These are phyloP conservation scores for Trifolium fragiferum DNA, from an alignment of 306 rosid genomes.

Conservation along the genomic window DNA sequence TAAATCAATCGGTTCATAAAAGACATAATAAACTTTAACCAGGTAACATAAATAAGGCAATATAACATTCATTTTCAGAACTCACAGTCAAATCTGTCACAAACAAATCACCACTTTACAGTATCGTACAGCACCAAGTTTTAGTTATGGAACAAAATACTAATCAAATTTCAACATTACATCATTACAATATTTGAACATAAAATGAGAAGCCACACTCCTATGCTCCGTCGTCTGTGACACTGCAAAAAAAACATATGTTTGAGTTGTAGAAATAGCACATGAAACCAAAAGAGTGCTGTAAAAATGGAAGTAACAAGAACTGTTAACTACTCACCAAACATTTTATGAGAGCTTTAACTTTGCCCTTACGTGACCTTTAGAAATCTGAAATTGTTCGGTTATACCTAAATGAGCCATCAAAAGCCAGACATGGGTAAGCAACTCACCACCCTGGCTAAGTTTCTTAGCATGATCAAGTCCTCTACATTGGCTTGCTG, in stretches of 20 bases:
- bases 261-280: too few species aligned
- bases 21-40: neutral
- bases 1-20: neutral
- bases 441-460: conserved; percentile 11
- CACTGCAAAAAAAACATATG: too few species aligned
- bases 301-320: too few species aligned
- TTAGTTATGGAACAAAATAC: neutral
- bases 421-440: conserved; percentile 48
- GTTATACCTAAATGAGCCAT: conserved; percentile 50
- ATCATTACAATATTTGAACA: neutral
- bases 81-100: neutral
- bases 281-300: too few species aligned
- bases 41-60: neutral
- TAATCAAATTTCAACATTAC: neutral
- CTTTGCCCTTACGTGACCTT: conserved; percentile 38
- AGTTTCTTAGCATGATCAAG: conserved; percentile 16
- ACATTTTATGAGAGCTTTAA: neutral
- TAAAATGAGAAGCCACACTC: neutral
- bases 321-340: too few species aligned
- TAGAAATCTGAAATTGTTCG: conserved; percentile 44
- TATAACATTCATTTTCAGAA: neutral
- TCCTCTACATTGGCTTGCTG: conserved; percentile 28
- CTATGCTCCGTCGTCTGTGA: too few species aligned
- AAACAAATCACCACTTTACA: neutral
- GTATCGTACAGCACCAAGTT: neutral